Conservation (phyloP, 148 eudicot species). For the Chenopodium quinoa region DNA sequence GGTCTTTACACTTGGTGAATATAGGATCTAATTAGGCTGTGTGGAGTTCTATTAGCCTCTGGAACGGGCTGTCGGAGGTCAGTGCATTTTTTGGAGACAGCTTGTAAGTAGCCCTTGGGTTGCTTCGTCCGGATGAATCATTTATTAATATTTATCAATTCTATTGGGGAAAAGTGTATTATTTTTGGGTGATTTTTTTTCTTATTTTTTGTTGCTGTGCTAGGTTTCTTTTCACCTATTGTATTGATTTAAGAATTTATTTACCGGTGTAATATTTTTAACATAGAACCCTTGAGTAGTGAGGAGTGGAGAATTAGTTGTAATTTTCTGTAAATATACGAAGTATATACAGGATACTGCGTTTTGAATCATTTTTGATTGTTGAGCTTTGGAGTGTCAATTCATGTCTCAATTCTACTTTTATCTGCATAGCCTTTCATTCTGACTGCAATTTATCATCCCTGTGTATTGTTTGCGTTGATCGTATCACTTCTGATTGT, state of each 20-base stretch:
- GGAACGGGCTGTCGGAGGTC: constrained; percentile 36
- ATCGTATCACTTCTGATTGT: too few species aligned
- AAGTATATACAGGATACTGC: constrained; percentile 10
- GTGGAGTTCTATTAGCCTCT: constrained; percentile 22
- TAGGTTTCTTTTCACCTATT: background rate
- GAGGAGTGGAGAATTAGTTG: constrained; percentile 33
- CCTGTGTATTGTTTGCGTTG: too few species aligned
- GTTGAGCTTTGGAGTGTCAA: constrained; percentile 20
- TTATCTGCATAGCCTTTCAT: too few species aligned
- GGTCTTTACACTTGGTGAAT: constrained; percentile 21
- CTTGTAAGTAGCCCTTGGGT: constrained; percentile 21
- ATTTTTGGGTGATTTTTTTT: constrained; percentile 23
- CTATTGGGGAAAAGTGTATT: constrained; percentile 33
- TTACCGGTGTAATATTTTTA: constrained; percentile 26
- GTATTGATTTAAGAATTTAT: constrained; percentile 7
- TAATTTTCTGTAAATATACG: constrained; percentile 34
- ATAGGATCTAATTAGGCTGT: constrained; percentile 15
- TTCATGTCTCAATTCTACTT: background rate
- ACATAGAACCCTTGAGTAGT: constrained; percentile 16
- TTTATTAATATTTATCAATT: constrained; percentile 21
- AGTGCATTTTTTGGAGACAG: constrained; percentile 28
- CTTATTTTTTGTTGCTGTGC: background rate
- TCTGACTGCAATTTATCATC: too few species aligned
- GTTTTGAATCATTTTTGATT: constrained; percentile 15
- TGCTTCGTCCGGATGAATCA: constrained; percentile 34